Evolutionary conservation across 2,329 filamentous ascomycete genomes (phyloP).

Genomic region (Fragosphaeria purpurea): DNA sequence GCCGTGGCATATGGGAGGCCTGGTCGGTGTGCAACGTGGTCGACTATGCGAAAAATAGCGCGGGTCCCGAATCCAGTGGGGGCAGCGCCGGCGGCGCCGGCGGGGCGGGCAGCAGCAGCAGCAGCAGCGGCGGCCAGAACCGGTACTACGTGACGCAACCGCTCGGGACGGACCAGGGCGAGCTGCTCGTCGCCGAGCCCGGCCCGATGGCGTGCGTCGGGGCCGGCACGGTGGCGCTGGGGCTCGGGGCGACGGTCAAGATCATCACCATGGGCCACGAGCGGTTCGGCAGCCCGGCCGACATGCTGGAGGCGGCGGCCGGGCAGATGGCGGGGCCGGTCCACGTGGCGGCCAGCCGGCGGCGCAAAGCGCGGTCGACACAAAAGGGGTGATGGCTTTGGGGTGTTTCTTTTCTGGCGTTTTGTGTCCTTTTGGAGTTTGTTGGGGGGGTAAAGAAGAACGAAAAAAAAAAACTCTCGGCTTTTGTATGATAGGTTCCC

Average conservation of each 20-base stretch:
- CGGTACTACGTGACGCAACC: conserved; percentile 24
- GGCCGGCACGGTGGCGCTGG: conserved; percentile 55
- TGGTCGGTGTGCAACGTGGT: conserved; percentile 42
- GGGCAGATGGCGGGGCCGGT: conserved; percentile 17
- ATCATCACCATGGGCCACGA: conserved; percentile 58
- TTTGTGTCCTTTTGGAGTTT: too few relatives aligned
- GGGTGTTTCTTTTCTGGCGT: too few relatives aligned
- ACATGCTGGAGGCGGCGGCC: conserved; percentile 18
- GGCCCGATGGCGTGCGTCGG: conserved; percentile 58
- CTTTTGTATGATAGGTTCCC: too few relatives aligned
- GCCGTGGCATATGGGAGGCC: conserved; percentile 38
- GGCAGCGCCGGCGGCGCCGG: conserved; percentile 23
- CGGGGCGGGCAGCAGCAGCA: conserved; percentile 26
- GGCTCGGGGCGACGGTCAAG: conserved; percentile 64
- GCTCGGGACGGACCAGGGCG: conserved; percentile 29
- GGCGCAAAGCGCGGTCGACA: conserved; percentile 15
- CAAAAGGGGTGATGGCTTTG: too few relatives aligned
- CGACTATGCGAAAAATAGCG: conserved; percentile 23
- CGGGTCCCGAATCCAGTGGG: conserved; percentile 15
- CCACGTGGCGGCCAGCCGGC: conserved; percentile 23
- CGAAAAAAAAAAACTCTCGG: too few relatives aligned
- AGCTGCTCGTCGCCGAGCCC: conserved; percentile 45
- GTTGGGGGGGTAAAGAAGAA: too few relatives aligned
- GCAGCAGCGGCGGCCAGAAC: background rate
- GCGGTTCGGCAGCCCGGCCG: conserved; percentile 41